phyloP scores from a whole-genome alignment of 1,284 basidiomycete species.

The Leccinum pallidistipes region DNA sequence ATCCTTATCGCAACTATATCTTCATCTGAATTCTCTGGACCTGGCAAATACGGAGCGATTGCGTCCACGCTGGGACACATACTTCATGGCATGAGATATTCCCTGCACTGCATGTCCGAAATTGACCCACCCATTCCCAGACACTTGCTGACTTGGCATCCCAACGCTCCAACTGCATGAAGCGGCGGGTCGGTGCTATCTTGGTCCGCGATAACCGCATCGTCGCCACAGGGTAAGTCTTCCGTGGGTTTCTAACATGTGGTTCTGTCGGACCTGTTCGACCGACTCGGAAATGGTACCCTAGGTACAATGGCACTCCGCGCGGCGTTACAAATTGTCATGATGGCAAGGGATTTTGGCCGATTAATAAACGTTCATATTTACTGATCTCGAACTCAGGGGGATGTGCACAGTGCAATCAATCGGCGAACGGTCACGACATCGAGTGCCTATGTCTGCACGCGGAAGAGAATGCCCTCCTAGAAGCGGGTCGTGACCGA shows the following conservation, averaged over 20 bases:
- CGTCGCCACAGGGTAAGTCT: conserved; percentile 80
- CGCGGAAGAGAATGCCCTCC: conserved; percentile 96
- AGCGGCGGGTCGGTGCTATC: conserved; percentile 92
- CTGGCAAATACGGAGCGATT: conserved; percentile 72
- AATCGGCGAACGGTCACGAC: conserved; percentile 34
- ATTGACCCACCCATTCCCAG: conserved; percentile 38
- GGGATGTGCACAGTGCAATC: conserved; percentile 82
- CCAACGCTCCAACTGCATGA: conserved; percentile 95
- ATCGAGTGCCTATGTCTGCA: conserved; percentile 93
- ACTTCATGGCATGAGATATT: conserved; percentile 79
- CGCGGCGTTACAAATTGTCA: conserved; percentile 87
- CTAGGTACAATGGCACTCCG: conserved; percentile 95
- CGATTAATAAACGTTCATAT: background rate
- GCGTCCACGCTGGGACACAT: conserved; percentile 89
- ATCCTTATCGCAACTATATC: conserved; percentile 54
- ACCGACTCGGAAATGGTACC: background rate
- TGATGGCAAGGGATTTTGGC: conserved; percentile 44
- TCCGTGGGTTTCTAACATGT: conserved; percentile 1
- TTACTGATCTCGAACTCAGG: conserved; percentile 34
- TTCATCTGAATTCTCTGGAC: conserved; percentile 68
- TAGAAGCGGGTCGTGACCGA: conserved; percentile 89
- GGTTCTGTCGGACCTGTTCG: conserved; percentile 6
- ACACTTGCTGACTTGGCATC: conserved; percentile 87
- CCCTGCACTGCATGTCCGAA: background rate
- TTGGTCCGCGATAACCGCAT: conserved; percentile 88